Evolutionary conservation across 768 basidiomycete genomes (phyloP), one percentile per base, ranked within the genome.

Genomic region (Baorangia bicolor): DNA sequence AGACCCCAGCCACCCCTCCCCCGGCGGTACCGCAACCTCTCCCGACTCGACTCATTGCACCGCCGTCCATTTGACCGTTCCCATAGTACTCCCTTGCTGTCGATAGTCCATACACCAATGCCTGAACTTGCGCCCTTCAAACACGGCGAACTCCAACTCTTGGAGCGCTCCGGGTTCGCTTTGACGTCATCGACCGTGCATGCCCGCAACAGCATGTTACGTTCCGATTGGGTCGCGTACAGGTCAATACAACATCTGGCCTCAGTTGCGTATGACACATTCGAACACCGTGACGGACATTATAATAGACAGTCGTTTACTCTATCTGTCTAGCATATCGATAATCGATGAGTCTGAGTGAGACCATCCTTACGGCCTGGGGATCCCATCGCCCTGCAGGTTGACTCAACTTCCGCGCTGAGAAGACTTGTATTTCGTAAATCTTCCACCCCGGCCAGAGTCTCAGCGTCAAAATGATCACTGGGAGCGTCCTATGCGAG

Each of bases 1-100:
- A 47, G 69, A 67, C 69, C 69, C 69, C 67, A 18, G 11, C 0
- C 64, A 73, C 69, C 58, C 53, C 45, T 34, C 53, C 53, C 55
- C 60, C 59, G 31, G 21, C 39, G 54, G 51, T 39, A 58, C 70
- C 58, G 57, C 53, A 38, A n/a, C n/a, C n/a, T 54, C 18, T 10
- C 47, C 31, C 42, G 20, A 28, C 51, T 49, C 49, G 33, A 49
- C 43, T 45, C 55, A 48, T 48, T 55, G 42, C 51, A 33, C 44
- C 16, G 47, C 45, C 34, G n/a, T 18, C 23, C 30, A 5, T 13
- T 21, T 30, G 4, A 10, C 20, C 23, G 37, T 37, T 20, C 33
- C 25, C 44, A 3, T 20, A 13, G 12, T 9, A 2, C 18, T 2
- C 4, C 11, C 18, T 9, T 9, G 10, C 9, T 5, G 21, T 10